Conservation (phyloP, 345 rosid genomes). For the Rhizophora apiculata region DNA sequence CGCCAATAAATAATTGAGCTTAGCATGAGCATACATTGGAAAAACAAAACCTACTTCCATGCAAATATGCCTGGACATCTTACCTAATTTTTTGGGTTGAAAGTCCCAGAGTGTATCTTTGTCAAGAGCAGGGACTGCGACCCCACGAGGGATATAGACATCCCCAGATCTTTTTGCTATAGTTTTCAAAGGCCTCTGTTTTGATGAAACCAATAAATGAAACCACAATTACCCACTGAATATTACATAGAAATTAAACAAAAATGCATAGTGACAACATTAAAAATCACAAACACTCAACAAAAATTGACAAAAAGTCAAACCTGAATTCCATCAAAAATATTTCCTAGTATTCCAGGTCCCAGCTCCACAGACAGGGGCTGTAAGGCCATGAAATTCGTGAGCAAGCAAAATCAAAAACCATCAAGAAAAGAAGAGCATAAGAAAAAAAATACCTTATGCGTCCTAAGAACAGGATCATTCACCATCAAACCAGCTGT, state of each 20-base stretch:
- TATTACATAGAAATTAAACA: not conserved
- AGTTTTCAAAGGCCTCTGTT: slow-evolving; percentile 93
- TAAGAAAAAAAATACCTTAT: slow-evolving; percentile 46
- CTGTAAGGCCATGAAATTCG: slow-evolving; percentile 44
- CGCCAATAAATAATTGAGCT: slow-evolving; percentile 18
- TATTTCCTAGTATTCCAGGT: slow-evolving; percentile 97
- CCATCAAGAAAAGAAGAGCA: slow-evolving; percentile 4
- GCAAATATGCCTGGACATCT: not conserved
- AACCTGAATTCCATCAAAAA: slow-evolving; percentile 99
- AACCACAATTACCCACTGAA: slow-evolving; percentile 8
- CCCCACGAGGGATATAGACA: slow-evolving; percentile 99
- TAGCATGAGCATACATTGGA: slow-evolving; percentile 10
- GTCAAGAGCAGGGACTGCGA: slow-evolving; percentile 95
- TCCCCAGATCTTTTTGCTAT: slow-evolving; percentile 91
- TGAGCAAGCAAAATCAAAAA: slow-evolving; percentile 17
- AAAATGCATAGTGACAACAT: not conserved
- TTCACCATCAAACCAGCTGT: slow-evolving; percentile 93
- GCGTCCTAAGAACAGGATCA: slow-evolving; percentile 91
- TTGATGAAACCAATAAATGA: slow-evolving; percentile 5
- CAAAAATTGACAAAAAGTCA: slow-evolving; percentile 5
- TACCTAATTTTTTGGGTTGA: slow-evolving; percentile 88
- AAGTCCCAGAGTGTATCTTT: slow-evolving; percentile 93
- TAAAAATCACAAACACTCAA: not conserved
- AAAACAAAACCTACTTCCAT: not conserved
- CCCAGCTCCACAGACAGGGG: slow-evolving; percentile 98